phyloP scores from a whole-genome alignment of 2,329 filamentous ascomycete genomes.

The Colletotrichum higginsianum region DNA sequence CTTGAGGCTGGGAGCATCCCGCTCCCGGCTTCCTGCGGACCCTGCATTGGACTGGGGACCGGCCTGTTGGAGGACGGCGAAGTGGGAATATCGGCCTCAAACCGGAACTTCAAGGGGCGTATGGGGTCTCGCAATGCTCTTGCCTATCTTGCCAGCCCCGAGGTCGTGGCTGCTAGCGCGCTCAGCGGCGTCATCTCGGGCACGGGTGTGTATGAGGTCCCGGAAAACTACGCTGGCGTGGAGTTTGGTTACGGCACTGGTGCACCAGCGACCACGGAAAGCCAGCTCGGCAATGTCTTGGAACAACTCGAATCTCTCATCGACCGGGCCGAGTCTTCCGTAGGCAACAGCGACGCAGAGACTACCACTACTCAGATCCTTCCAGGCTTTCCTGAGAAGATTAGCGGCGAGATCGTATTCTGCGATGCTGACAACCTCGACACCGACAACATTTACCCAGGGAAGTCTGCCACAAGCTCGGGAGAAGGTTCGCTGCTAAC shows the following conservation, averaged over 20 bases:
- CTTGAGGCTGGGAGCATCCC: conserved; percentile 81
- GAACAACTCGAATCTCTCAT: conserved; percentile 79
- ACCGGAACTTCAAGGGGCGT: conserved; percentile 92
- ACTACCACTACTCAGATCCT: conserved; percentile 63
- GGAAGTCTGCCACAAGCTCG: conserved; percentile 48
- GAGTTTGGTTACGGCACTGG: too few species aligned
- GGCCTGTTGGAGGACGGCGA: conserved; percentile 89
- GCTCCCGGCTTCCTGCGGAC: conserved; percentile 79
- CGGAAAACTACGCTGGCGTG: too few species aligned
- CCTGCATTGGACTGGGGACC: conserved; percentile 84
- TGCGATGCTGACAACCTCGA: conserved; percentile 87
- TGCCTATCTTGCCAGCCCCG: conserved; percentile 89
- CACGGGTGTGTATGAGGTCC: conserved; percentile 81
- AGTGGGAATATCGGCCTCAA: conserved; percentile 85
- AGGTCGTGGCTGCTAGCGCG: conserved; percentile 93
- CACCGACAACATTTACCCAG: conserved; percentile 93
- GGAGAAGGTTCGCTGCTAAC: conserved; percentile 49
- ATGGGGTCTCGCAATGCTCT: conserved; percentile 87
- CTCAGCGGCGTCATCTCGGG: conserved; percentile 80
- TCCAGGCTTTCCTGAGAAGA: conserved; percentile 87
- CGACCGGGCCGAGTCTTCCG: conserved; percentile 67
- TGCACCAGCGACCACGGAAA: too few species aligned
- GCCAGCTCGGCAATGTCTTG: conserved; percentile 64
- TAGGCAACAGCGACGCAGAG: conserved; percentile 51
- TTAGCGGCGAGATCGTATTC: conserved; percentile 90